Percentiles rank a stretch among this genome's conserved stretches.
phyloP scores from a whole-genome alignment of 768 basidiomycete genomes.

The Pleurotus pulmonarius region DNA sequence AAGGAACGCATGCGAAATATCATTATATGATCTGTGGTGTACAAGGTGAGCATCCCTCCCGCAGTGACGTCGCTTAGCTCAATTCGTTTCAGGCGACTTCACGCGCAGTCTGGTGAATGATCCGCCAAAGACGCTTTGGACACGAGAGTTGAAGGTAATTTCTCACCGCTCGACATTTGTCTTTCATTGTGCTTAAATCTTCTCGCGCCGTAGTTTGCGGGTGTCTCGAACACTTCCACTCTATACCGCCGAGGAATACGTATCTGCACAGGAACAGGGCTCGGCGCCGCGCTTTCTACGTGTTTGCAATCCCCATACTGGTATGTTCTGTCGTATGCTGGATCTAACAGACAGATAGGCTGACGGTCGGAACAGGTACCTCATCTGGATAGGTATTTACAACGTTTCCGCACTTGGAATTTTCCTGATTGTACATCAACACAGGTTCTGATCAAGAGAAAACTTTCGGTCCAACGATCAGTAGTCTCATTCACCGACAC shows the following conservation, averaged over 20 bases:
- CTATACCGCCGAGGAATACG: slow-evolving; percentile 80
- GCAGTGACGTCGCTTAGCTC: background rate
- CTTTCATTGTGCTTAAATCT: background rate
- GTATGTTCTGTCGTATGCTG: slow-evolving; percentile 30
- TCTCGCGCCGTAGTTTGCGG: slow-evolving; percentile 52
- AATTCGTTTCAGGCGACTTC: slow-evolving; percentile 54
- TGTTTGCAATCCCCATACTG: slow-evolving; percentile 74
- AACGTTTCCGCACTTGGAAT: slow-evolving; percentile 13
- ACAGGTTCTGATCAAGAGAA: slow-evolving; percentile 78
- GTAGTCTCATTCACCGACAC: slow-evolving; percentile 65
- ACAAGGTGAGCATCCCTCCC: slow-evolving; percentile 37
- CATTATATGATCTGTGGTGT: slow-evolving; percentile 84
- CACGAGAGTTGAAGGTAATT: slow-evolving; percentile 73
- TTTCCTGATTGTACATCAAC: slow-evolving; percentile 7
- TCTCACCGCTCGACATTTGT: background rate
- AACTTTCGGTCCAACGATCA: slow-evolving; percentile 69
- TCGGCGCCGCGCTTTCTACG: slow-evolving; percentile 76
- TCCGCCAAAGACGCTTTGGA: slow-evolving; percentile 72
- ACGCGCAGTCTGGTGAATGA: slow-evolving; percentile 66
- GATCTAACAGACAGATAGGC: slow-evolving; percentile 6
- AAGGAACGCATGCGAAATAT: slow-evolving; percentile 67
- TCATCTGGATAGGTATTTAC: slow-evolving; percentile 70
- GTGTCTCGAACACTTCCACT: slow-evolving; percentile 75
- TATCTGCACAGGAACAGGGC: slow-evolving; percentile 79
- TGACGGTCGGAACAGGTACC: slow-evolving; percentile 44